These are phyloP conservation scores for Pholiota microspora DNA, from an alignment of 768 basidiomycete species.

Conservation along the genomic window DNA sequence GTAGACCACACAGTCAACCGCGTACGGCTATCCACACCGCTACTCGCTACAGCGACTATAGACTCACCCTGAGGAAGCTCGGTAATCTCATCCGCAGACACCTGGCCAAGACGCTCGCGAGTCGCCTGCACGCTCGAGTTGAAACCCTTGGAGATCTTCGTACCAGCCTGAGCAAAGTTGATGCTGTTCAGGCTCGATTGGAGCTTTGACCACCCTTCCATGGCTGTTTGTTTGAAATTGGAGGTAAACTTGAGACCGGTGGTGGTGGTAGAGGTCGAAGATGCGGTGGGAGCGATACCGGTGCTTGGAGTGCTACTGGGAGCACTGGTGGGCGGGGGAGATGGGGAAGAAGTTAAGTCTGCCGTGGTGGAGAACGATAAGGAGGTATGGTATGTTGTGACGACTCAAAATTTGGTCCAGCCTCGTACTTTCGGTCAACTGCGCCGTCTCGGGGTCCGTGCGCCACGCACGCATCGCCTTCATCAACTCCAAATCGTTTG, in stretches of 20 bases:
- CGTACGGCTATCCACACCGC: not conserved
- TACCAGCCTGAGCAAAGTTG: conserved; percentile 74
- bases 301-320: conserved; percentile 1
- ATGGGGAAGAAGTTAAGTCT: not conserved
- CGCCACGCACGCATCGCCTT: not conserved
- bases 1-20: not conserved
- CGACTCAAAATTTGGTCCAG: not conserved
- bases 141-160: conserved; percentile 76
- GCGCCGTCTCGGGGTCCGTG: not conserved
- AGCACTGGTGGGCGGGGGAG: not conserved
- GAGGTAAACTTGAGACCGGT: conserved; percentile 5
- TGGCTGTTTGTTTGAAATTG: conserved; percentile 25
- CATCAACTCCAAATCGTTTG: not conserved
- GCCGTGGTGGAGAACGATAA: not conserved
- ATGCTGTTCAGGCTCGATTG: conserved; percentile 59
- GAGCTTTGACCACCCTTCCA: conserved; percentile 70
- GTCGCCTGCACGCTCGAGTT: conserved; percentile 84
- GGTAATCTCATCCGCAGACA: conserved; percentile 90
- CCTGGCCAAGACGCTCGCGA: conserved; percentile 83
- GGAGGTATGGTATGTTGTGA: not conserved
- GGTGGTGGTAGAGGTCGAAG: conserved; percentile 1
- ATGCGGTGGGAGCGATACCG: not conserved
- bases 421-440: not conserved
- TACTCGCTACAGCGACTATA: not conserved
- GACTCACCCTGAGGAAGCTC: conserved; percentile 83